phyloP scores from a whole-genome alignment of 2,329 filamentous ascomycete genomes.

The Myriosclerotinia duriaeana region DNA sequence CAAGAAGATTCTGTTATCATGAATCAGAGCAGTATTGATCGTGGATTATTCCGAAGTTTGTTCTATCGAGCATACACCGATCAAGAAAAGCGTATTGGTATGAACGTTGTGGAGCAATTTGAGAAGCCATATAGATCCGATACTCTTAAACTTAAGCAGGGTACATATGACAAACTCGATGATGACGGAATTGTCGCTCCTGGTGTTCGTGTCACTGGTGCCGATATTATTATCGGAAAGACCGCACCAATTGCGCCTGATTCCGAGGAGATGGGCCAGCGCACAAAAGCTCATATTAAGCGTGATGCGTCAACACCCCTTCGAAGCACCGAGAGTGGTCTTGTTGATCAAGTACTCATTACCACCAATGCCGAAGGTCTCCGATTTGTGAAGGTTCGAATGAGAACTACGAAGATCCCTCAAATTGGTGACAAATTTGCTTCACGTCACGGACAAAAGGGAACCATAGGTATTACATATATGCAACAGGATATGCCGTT shows the following conservation, averaged over 20 bases:
- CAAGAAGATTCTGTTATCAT: conserved; percentile 99
- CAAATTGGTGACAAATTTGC: conserved; percentile 99
- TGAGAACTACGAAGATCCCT: conserved; percentile 94
- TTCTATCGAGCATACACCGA: conserved; percentile 98
- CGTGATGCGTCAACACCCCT: conserved; percentile 94
- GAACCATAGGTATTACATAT: conserved; percentile 98
- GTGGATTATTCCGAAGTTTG: conserved; percentile 92
- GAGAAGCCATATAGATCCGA: conserved; percentile 90
- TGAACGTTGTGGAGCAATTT: conserved; percentile 89
- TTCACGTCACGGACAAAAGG: conserved; percentile 98
- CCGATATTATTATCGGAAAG: conserved; percentile 99
- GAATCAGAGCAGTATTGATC: conserved; percentile 99
- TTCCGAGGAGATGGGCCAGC: conserved; percentile 87
- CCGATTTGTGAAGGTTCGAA: conserved; percentile 95
- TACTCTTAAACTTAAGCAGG: conserved; percentile 88
- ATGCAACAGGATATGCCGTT: conserved; percentile 99
- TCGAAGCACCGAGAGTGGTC: conserved; percentile 93
- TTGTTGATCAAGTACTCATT: conserved; percentile 88
- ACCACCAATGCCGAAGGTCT: conserved; percentile 94
- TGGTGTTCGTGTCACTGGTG: conserved; percentile 90
- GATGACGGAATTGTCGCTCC: conserved; percentile 94
- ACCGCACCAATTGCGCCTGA: conserved; percentile 93
- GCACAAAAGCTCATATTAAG: conserved; percentile 86
- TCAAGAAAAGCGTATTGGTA: conserved; percentile 92
- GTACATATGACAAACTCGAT: conserved; percentile 96